These are phyloP conservation scores for Kuraishia floccosa DNA, from an alignment of 805 yeast species.

Conservation along the genomic window DNA sequence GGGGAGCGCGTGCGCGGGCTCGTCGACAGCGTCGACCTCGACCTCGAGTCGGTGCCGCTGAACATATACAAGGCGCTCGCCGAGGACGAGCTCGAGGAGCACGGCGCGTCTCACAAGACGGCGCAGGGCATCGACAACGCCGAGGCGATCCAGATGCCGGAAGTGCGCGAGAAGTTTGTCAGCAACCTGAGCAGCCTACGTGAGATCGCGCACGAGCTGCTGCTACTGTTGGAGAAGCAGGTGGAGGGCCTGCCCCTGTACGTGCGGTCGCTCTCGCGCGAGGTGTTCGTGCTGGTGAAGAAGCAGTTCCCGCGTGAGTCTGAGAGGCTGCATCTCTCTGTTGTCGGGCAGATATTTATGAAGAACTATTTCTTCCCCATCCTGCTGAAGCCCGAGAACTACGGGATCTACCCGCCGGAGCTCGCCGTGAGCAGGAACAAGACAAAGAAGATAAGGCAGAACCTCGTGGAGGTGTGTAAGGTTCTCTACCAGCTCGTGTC, in stretches of 20 bases:
- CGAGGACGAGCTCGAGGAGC: constrained; percentile 22
- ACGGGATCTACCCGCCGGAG: constrained; percentile 29
- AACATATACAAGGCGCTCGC: constrained; percentile 33
- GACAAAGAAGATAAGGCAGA: constrained; percentile 21
- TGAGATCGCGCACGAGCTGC: constrained; percentile 52
- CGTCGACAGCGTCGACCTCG: constrained; percentile 36
- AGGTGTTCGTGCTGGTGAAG: constrained; percentile 17
- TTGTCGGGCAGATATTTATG: constrained; percentile 56
- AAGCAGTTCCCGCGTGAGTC: constrained; percentile 42
- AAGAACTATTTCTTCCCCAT: constrained; percentile 38
- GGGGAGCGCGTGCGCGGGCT: constrained; percentile 26
- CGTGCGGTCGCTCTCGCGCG: constrained; percentile 42
- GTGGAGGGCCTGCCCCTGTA: constrained; percentile 41
- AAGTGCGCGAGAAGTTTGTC: constrained; percentile 62
- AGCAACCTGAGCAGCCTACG: constrained; percentile 64
- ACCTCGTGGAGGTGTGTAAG: constrained; percentile 44
- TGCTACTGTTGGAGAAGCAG: constrained; percentile 35
- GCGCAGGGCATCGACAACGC: constrained; percentile 19
- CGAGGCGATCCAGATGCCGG: constrained; percentile 69
- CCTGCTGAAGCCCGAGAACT: constrained; percentile 41
- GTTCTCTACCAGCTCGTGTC: constrained; percentile 55
- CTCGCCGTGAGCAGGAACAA: constrained; percentile 15
- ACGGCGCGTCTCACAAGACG: constrained; percentile 20
- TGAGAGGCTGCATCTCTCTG: constrained; percentile 48
- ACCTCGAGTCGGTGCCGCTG: constrained; percentile 76